Evolutionary conservation across 2,329 filamentous ascomycete genomes (phyloP).

Genomic region (Aureobasidium mangrovei): DNA sequence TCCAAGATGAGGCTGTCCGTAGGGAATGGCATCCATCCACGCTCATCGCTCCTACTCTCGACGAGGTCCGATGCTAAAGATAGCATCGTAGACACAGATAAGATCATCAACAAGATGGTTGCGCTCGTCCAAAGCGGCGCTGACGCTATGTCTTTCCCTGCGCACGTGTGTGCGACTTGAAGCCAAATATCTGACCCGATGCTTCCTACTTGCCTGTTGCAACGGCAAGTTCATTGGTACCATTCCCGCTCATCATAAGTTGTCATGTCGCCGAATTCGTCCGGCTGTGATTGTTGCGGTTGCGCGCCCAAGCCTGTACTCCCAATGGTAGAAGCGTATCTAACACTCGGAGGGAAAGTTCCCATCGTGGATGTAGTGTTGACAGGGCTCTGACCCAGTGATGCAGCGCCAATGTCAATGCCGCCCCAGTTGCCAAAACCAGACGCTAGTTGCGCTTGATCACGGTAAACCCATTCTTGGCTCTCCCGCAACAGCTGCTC

Average conservation of each 20-base stretch:
- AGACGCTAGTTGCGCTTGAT: constrained; percentile 51
- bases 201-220: too few species aligned
- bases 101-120: too few species aligned
- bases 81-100: too few species aligned
- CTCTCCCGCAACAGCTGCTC: constrained; percentile 54
- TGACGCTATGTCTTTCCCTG: too few species aligned
- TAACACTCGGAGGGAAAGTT: background rate
- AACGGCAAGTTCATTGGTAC: constrained; percentile 10
- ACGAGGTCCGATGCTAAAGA: too few species aligned
- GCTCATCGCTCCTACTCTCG: too few species aligned
- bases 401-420: background rate
- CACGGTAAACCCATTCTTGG: constrained; percentile 49
- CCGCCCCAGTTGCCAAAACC: constrained; percentile 54
- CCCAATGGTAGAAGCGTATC: background rate
- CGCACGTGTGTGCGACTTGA: too few species aligned
- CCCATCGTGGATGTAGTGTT: background rate
- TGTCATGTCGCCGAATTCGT: constrained; percentile 11
- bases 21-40: too few species aligned
- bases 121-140: too few species aligned
- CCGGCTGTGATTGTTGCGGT: background rate
- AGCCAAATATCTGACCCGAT: too few species aligned
- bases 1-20: too few species aligned
- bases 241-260: constrained; percentile 14
- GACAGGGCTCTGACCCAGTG: constrained; percentile 1
- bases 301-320: background rate